Conservation (phyloP, 1,284 basidiomycete genomes). For the Puccinia polysora region DNA sequence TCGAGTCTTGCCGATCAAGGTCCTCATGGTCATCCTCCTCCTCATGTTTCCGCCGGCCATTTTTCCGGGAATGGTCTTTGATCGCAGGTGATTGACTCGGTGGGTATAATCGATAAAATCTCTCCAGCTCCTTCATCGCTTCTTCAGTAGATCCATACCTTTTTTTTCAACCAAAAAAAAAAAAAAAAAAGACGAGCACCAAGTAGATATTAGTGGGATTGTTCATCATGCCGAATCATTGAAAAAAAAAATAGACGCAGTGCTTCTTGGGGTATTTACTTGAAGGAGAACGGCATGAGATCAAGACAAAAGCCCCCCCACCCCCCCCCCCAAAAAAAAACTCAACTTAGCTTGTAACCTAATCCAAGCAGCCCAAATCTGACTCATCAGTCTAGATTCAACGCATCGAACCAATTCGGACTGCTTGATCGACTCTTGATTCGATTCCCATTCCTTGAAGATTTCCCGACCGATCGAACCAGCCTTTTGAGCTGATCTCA, state of each 20-base stretch:
- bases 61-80: background rate
- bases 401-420: slow-evolving; percentile 39
- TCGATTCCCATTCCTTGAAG: slow-evolving; percentile 35
- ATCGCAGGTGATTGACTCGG: background rate
- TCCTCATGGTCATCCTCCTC: too few relatives aligned
- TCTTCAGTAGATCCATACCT: slow-evolving; percentile 36
- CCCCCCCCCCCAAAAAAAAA: background rate
- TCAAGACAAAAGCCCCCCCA: too few relatives aligned
- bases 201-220: background rate
- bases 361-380: slow-evolving; percentile 43
- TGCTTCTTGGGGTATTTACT: too few relatives aligned
- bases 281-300: too few relatives aligned
- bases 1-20: too few relatives aligned
- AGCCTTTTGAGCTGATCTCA: slow-evolving; percentile 34
- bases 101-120: slow-evolving; percentile 31
- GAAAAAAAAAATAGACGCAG: background rate
- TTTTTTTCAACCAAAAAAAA: background rate
- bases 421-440: background rate
- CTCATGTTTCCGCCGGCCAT: too few relatives aligned
- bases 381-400: slow-evolving; percentile 39
- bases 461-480: slow-evolving; percentile 30
- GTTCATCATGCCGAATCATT: slow-evolving; percentile 1
- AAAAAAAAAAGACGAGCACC: background rate
- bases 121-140: slow-evolving; percentile 28
- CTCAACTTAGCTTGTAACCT: slow-evolving; percentile 43